Conservation (phyloP, 2,329 filamentous ascomycete genomes). For the Coniochaeta ligniaria region DNA sequence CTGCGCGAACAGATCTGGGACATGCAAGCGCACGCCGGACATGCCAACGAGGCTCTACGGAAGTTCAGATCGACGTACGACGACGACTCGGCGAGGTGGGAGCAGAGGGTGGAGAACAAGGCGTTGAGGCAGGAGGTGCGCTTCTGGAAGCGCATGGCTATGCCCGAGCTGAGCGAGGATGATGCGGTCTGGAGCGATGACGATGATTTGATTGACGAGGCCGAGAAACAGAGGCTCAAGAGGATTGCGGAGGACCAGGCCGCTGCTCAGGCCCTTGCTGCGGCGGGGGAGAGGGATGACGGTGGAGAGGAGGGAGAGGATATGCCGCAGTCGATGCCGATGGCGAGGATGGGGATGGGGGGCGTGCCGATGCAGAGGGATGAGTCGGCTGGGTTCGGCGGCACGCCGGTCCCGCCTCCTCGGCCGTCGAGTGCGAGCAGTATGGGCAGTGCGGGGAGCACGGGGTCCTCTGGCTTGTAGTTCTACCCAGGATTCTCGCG, state of each 20-base stretch:
- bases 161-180: slow-evolving; percentile 52
- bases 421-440: slow-evolving; percentile 32
- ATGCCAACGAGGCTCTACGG: slow-evolving; percentile 50
- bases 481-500: not conserved
- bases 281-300: not conserved
- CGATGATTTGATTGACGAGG: slow-evolving; percentile 54
- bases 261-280: slow-evolving; percentile 11
- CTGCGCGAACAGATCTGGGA: slow-evolving; percentile 61
- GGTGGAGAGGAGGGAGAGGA: not conserved
- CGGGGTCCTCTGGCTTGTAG: slow-evolving; percentile 19
- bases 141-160: slow-evolving; percentile 61
- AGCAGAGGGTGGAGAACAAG: slow-evolving; percentile 43
- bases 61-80: slow-evolving; percentile 49
- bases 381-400: slow-evolving; percentile 13
- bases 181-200: slow-evolving; percentile 56
- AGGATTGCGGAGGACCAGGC: slow-evolving; percentile 33
- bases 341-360: slow-evolving; percentile 1
- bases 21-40: slow-evolving; percentile 54
- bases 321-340: slow-evolving; percentile 1
- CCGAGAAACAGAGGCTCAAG: slow-evolving; percentile 49
- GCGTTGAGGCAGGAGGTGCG: slow-evolving; percentile 51
- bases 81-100: slow-evolving; percentile 47
- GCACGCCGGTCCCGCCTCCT: slow-evolving; percentile 27
- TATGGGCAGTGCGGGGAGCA: slow-evolving; percentile 30
- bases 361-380: slow-evolving; percentile 33